Evolutionary conservation across 1,284 basidiomycete genomes (phyloP), one percentile per base, ranked within the genome.

Genomic region (Cryptococcus depauperatus): DNA sequence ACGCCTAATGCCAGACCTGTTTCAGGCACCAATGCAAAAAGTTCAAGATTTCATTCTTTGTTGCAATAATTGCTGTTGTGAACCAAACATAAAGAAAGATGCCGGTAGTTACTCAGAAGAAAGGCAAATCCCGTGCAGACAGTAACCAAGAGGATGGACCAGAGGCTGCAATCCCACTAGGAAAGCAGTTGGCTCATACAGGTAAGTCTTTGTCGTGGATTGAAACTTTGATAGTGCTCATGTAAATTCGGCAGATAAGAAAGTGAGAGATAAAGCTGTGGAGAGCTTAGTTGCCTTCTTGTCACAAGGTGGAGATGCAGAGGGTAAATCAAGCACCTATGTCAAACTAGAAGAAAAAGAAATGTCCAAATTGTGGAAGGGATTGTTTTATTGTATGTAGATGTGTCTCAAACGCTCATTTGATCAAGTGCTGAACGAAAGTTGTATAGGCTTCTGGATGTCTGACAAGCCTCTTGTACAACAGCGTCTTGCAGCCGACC

Each of bases 391-490:
- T 70, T 96, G 89, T 89, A 55, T 50, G 81, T 72, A 14, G 25
- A 14, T 39, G 8, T n/a, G n/a, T n/a, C n/a, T n/a, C n/a, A 14
- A 29, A 21, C 18, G 1, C 42, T 39, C 16, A 33, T 22, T 23
- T 16, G 13, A 38, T 22, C 23, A n/a, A 30, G 14, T n/a, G 13
- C 23, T 19, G 25, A 13, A 11, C 19, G 16, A n/a, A 13, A 14
- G 37, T n/a, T n/a, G n/a, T n/a, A 1, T 51, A 92, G 89, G 90
- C 63, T 97, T 93, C 71, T 98, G 92, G 92, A 97, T 97, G 91
- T 96, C 90, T 3, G 93, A 98, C 73, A 98, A 98, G 68, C 92
- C 93, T 5, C 76, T 93, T 3, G 84, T 98, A 4, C 93, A 98
- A 66, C 95, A 98, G 69, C 82, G 82, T 3, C 78, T 98, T 6